Percentiles rank a stretch among this genome's conserved stretches.
phyloP scores from a whole-genome alignment of 768 basidiomycete species.

The Leccinum imitatum region DNA sequence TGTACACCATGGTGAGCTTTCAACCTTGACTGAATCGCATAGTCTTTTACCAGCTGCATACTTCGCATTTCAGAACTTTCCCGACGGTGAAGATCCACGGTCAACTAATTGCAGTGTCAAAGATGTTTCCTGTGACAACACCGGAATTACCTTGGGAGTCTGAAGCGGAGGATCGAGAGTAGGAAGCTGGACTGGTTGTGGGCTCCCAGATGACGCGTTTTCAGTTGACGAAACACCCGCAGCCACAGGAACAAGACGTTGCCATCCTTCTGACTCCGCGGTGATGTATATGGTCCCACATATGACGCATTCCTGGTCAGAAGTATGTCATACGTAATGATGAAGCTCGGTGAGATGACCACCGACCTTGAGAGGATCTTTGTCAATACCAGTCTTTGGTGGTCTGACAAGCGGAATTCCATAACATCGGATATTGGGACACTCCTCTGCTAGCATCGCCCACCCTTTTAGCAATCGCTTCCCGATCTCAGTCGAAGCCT shows the following conservation, averaged over 20 bases:
- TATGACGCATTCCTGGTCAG: slow-evolving; percentile 70
- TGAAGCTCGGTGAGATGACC: slow-evolving; percentile 1
- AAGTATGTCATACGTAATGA: slow-evolving; percentile 4
- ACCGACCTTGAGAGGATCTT: slow-evolving; percentile 65
- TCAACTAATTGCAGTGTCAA: slow-evolving; percentile 21
- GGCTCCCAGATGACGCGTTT: neutral
- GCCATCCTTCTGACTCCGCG: slow-evolving; percentile 53
- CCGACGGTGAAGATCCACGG: slow-evolving; percentile 18
- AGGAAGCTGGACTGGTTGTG: slow-evolving; percentile 33
- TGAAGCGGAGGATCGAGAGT: slow-evolving; percentile 32
- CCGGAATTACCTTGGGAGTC: slow-evolving; percentile 28
- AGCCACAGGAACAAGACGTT: slow-evolving; percentile 39
- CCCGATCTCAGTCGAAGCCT: slow-evolving; percentile 77
- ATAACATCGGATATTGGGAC: slow-evolving; percentile 65
- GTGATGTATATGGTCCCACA: slow-evolving; percentile 63
- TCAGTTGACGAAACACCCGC: slow-evolving; percentile 8
- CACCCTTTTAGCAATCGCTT: slow-evolving; percentile 76
- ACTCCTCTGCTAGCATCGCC: slow-evolving; percentile 90
- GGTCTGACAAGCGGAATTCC: slow-evolving; percentile 84
- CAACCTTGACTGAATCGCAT: neutral
- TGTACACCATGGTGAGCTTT: slow-evolving; percentile 13
- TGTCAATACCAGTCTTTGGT: slow-evolving; percentile 58
- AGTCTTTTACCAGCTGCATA: slow-evolving; percentile 18
- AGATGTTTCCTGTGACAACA: neutral
- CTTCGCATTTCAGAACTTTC: slow-evolving; percentile 16